These are phyloP conservation scores for Chlamydomonas sphaeroides DNA, from an alignment of 139 green algal species.

Conservation along the genomic window DNA sequence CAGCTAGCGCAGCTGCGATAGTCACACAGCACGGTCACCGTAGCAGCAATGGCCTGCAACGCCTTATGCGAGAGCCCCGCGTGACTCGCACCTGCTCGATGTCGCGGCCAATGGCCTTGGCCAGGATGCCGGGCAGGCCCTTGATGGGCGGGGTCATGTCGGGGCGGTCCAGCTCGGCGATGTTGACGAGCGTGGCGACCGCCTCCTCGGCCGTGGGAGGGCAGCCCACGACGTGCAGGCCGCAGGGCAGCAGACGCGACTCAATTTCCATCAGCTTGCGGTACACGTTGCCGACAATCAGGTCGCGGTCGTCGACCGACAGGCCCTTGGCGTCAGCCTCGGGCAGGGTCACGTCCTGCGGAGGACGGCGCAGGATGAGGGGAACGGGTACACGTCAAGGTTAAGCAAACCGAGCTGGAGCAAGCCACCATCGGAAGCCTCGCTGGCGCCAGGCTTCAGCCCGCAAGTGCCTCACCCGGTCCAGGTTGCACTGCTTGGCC, in stretches of 20 bases:
- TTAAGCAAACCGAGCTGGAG: no score
- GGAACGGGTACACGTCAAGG: no score
- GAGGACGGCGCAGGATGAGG: background rate
- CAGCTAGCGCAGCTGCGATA: no score
- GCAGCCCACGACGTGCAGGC: constrained; percentile 95
- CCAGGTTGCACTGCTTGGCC: constrained; percentile 96
- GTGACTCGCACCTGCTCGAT: constrained; percentile 85
- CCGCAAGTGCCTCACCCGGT: no score
- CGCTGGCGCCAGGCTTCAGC: no score
- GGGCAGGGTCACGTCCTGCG: constrained; percentile 90
- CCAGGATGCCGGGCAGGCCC: constrained; percentile 93
- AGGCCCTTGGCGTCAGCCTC: constrained; percentile 72
- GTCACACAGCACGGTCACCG: no score
- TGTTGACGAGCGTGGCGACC: constrained; percentile 98
- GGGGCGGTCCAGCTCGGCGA: constrained; percentile 95
- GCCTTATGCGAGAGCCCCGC: no score
- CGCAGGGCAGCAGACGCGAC: constrained; percentile 96
- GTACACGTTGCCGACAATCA: constrained; percentile 90
- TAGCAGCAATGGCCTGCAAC: no score
- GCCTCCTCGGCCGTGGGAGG: constrained; percentile 94
- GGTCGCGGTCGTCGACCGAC: constrained; percentile 82
- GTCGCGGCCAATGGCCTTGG: constrained; percentile 81
- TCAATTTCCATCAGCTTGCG: constrained; percentile 99
- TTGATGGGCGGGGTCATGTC: constrained; percentile 88
- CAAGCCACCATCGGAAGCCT: background rate